Conservation (phyloP, 768 basidiomycete genomes). For the Pleurotus eryngii region DNA sequence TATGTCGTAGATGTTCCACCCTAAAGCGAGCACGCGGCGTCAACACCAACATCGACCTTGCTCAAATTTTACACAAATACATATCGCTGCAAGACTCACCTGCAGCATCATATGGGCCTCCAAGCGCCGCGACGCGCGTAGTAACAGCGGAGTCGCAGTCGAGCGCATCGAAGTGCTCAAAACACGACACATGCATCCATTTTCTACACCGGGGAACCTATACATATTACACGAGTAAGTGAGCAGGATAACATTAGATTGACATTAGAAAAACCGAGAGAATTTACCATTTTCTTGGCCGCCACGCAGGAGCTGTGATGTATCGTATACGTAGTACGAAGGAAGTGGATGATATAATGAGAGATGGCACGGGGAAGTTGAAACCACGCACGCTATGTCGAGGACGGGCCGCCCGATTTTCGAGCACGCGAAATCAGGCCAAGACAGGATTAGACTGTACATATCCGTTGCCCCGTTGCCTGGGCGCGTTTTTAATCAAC, state of each 20-base stretch:
- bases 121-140: conserved; percentile 21
- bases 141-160: conserved; percentile 57
- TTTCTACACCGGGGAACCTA: conserved; percentile 68
- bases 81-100: too few species aligned
- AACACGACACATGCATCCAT: conserved; percentile 51
- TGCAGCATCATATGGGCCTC: too few species aligned
- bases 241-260: conserved; percentile 19
- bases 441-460: conserved; percentile 37
- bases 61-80: too few species aligned
- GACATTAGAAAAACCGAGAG: conserved; percentile 19
- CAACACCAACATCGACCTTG: too few species aligned
- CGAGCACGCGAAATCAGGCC: conserved; percentile 12
- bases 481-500: conserved; percentile 7
- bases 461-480: conserved; percentile 67
- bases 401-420: too few species aligned
- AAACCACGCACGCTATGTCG: too few species aligned
- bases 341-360: too few species aligned
- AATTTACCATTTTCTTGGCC: conserved; percentile 57
- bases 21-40: too few species aligned
- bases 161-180: conserved; percentile 62
- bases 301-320: conserved; percentile 55
- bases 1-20: too few species aligned
- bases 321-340: too few species aligned
- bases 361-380: too few species aligned
- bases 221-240: conserved; percentile 9